A percentile compares a stretch with the other conserved stretches of the same genome.
Conservation (phyloP, 169 alveolate species). For the Plasmodium gallinaceum region DNA sequence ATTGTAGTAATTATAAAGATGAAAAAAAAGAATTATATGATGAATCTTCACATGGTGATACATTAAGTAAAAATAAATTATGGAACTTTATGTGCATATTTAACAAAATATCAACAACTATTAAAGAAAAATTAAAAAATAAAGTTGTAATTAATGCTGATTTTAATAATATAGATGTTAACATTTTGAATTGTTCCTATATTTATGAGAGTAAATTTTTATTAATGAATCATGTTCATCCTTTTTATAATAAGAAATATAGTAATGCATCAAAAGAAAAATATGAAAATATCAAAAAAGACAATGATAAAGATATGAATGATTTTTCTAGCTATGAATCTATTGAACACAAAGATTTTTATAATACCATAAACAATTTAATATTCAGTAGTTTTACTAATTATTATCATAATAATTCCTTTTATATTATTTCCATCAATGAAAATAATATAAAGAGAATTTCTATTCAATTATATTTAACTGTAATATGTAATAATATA, state of each 20-base stretch:
- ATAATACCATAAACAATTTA: constrained; percentile 21
- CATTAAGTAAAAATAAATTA: constrained; percentile 1
- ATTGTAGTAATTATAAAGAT: not conserved
- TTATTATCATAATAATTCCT: constrained; percentile 35
- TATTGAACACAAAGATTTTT: constrained; percentile 35
- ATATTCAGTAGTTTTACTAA: constrained; percentile 39
- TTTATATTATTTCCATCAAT: constrained; percentile 54
- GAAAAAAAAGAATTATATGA: not conserved
- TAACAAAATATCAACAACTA: constrained; percentile 20
- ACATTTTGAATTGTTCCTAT: constrained; percentile 57
- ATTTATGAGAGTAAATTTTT: constrained; percentile 65
- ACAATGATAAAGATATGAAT: constrained; percentile 3
- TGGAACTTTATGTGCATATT: constrained; percentile 30
- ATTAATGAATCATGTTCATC: constrained; percentile 43
- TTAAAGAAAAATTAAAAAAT: constrained; percentile 34
- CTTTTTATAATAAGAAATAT: constrained; percentile 57
- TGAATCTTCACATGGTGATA: not conserved
- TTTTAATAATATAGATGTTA: constrained; percentile 42
- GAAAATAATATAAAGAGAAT: constrained; percentile 37
- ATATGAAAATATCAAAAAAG: constrained; percentile 39
- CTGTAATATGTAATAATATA: constrained; percentile 44
- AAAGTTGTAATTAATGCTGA: constrained; percentile 34
- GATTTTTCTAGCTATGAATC: constrained; percentile 12
- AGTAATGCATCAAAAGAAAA: constrained; percentile 48
- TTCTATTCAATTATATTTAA: constrained; percentile 30